Evolutionary conservation across 306 rosid genomes (phyloP).

Genomic region (Geum urbanum): DNA sequence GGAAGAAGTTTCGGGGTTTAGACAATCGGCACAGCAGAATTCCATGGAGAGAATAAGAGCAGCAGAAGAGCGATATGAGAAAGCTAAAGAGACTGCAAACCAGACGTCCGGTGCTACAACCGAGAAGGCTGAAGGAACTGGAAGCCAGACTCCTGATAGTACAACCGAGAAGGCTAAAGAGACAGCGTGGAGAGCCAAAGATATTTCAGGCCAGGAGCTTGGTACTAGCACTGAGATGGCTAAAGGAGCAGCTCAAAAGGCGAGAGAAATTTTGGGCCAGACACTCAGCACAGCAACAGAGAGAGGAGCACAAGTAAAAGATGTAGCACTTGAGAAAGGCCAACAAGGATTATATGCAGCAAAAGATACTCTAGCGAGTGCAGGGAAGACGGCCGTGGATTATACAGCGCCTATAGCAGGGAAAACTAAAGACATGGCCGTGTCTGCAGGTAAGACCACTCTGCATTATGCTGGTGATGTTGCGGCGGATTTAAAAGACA

Average conservation of each 20-base stretch:
- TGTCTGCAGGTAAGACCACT: not conserved
- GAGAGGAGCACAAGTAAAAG: conserved; percentile 26
- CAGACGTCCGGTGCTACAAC: conserved; percentile 26
- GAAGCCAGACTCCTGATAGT: conserved; percentile 19
- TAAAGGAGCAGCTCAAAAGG: conserved; percentile 35
- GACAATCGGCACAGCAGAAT: conserved; percentile 45
- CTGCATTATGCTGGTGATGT: conserved; percentile 29
- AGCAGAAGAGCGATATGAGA: conserved; percentile 41
- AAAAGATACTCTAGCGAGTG: conserved; percentile 32
- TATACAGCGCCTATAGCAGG: not conserved
- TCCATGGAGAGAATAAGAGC: conserved; percentile 34
- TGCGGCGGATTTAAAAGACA: conserved; percentile 57
- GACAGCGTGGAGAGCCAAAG: conserved; percentile 25
- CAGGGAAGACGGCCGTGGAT: conserved; percentile 28
- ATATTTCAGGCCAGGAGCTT: conserved; percentile 29
- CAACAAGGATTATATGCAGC: conserved; percentile 34
- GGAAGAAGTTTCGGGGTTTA: conserved; percentile 39
- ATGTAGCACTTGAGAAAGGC: conserved; percentile 23
- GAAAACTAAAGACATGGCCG: conserved; percentile 30
- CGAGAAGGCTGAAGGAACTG: conserved; percentile 28
- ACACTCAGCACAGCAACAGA: conserved; percentile 27
- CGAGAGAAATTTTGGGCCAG: conserved; percentile 33
- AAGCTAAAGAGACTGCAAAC: conserved; percentile 32
- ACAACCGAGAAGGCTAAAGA: conserved; percentile 1
- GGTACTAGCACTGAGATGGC: conserved; percentile 26